A percentile compares a stretch with the other conserved stretches of the same genome.
Conservation (phyloP, 2,329 filamentous ascomycete species). For the Scopulariopsis brevicaulis region DNA sequence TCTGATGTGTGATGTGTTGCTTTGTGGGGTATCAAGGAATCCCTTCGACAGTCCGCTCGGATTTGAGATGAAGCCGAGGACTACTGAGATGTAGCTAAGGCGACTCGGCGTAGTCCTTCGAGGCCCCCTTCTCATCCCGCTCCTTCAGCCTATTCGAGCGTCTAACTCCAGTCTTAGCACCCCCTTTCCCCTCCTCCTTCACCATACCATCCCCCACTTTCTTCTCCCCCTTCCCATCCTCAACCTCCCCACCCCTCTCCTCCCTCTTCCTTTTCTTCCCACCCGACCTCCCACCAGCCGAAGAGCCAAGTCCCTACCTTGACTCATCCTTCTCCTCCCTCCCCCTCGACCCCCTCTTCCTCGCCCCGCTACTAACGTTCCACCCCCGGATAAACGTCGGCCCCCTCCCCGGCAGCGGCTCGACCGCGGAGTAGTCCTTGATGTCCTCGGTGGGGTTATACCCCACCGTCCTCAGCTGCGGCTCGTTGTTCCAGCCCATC, state of each 20-base stretch:
- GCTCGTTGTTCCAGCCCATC: conserved; percentile 30
- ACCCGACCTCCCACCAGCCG: neutral
- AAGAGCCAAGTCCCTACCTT: neutral
- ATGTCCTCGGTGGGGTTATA: conserved; percentile 43
- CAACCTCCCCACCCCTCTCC: neutral
- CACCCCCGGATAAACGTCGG: conserved; percentile 46
- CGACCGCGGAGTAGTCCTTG: conserved; percentile 43
- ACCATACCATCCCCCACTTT: neutral
- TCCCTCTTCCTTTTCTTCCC: neutral
- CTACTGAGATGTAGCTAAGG: neutral
- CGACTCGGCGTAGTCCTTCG: neutral
- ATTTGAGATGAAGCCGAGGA: neutral
- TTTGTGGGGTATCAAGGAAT: neutral
- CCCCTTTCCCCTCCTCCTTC: neutral
- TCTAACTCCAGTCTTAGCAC: neutral
- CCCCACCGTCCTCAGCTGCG: conserved; percentile 46
- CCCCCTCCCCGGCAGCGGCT: conserved; percentile 42
- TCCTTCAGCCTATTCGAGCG: neutral
- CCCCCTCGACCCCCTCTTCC: conserved; percentile 12
- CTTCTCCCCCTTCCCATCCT: too few relatives aligned
- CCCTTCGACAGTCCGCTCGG: neutral
- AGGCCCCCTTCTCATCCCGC: neutral
- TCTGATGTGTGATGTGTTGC: too few relatives aligned
- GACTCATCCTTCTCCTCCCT: conserved; percentile 20
- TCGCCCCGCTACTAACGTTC: conserved; percentile 32